Base-by-base conservation (phyloP, 2,329 filamentous ascomycete genomes). In the Alternaria hordeiaustralica region DNA sequence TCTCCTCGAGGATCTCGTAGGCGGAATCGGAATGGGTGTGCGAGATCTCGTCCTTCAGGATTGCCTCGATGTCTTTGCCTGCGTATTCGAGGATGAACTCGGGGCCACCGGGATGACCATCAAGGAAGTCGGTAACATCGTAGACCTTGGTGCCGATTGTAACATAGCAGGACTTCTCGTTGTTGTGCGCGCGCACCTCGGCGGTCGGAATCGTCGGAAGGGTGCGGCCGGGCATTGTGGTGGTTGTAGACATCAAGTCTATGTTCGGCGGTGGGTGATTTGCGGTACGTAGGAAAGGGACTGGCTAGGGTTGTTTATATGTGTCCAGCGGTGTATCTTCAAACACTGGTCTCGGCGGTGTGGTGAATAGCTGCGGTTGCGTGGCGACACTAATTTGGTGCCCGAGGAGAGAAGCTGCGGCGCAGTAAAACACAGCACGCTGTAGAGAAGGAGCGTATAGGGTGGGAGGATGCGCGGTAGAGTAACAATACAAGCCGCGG, bases 1-100 rank as follows among this genome's bases (percentile, higher is more conserved):
- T 91, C 44, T 98, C 96, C 49, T 97, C 92, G 25, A 99, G 86
- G 13, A 98, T 92, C 74, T 98, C 95, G 81, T 97, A 99, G n/a
- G 96, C 96, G 2, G 94, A 87, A 65, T 98, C 94, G 51, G 92
- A 93, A 80, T 99, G 96, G 46, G 85, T 83, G 77, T 99, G 96
- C 33, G 94, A 97, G 46, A 87, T 83, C 65, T 90, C 86, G 76
- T 99, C 94, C 77, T 91, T 89, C 81, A 99, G 85, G 63, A 97
- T 96, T 4, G 89, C 86, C 68, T 88, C 87, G 61, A 97, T 86
- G 80, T 99, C 96, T 80, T 93, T 92, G 70, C 95, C 95, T 30
- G 87, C 96, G 79, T 96, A 97, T 57, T 97, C 92, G 67, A 97
- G 84, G 65, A 99, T 90, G 72, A 98, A 84, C 66, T 97, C 92